These are phyloP conservation scores for Coprinellus micaceus DNA, from an alignment of 768 basidiomycete species.

Conservation along the genomic window DNA sequence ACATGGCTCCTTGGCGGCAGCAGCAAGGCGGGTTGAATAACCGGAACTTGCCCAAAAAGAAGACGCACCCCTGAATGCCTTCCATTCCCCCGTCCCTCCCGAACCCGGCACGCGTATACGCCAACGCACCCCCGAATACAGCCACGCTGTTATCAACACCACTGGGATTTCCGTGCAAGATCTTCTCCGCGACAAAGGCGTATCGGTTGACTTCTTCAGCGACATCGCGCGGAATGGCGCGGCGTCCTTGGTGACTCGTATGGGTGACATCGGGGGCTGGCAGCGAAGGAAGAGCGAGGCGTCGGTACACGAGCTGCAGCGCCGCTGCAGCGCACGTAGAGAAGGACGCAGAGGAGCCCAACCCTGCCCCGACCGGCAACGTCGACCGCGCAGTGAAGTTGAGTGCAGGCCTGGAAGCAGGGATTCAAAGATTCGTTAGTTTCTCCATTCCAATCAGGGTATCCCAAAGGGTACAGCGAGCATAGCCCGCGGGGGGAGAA, in stretches of 20 bases:
- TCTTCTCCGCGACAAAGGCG: constrained; percentile 94
- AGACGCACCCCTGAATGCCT: constrained; percentile 72
- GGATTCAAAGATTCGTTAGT: neutral
- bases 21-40: neutral
- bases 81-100: constrained; percentile 80
- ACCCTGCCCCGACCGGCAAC: constrained; percentile 90
- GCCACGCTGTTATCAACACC: constrained; percentile 96
- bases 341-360: constrained; percentile 96
- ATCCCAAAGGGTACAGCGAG: constrained; percentile 1
- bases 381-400: constrained; percentile 83
- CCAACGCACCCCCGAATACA: constrained; percentile 88
- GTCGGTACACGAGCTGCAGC: constrained; percentile 70
- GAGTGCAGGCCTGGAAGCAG: constrained; percentile 58
- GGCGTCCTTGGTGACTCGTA: constrained; percentile 57
- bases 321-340: constrained; percentile 83
- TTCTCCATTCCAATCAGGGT: neutral
- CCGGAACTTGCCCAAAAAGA: constrained; percentile 6
- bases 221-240: constrained; percentile 55
- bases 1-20: neutral
- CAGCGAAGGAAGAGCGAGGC: constrained; percentile 55
- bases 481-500: constrained; percentile 6
- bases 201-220: constrained; percentile 87
- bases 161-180: constrained; percentile 94
- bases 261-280: constrained; percentile 57
- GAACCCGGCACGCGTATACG: constrained; percentile 81